Base-by-base conservation (phyloP, 225 moss, liverwort and hornwort genomes). In the Sphagnum tenellum region DNA sequence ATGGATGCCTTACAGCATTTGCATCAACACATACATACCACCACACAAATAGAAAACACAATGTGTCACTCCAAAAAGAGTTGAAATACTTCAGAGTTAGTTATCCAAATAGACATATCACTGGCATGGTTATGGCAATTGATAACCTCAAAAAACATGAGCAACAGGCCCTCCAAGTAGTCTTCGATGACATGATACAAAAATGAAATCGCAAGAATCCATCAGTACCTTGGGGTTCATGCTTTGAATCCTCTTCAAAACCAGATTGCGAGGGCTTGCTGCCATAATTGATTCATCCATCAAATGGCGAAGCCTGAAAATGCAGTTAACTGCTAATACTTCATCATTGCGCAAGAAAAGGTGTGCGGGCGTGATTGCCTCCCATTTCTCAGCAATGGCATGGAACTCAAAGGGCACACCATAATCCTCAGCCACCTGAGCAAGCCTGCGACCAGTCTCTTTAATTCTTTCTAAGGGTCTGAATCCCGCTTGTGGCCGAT, bases 341-440 rank as follows among this genome's bases (percentile, higher is more conserved):
- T 95, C 91, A 50, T 86, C 89, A 4, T 95, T 73, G 57, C 74
- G 74, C 65, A 95, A 51, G 3, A 79, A 55, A 12, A 95, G 73
- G 67, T 89, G 89, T 0, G 89, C 75, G 5, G 84, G 66, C 58
- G 88, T 86, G 13, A 91, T 84, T 3, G 76, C 80, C 60, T 95
- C 94, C 94, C 94, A 95, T 73, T 95, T 95, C 53, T 91, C 87
- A 47, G 91, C 91, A 66, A 95, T 95, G 5, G 89, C 88, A 45
- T 85, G 91, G 62, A 81, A 95, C 72, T 88, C 88, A 9, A 95
- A 89, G 5, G 89, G 87, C 10, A 95, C 67, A 7, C 86, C 88
- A 6, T 79, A 2, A 9, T 50, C 9, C 66, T 70, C 75, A 0
- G 94, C 94, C 12, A 80, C 70, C 44, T 61, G 64, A 9, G 72